phyloP scores from a whole-genome alignment of 768 basidiomycete species.

The Agrocybe praecox region DNA sequence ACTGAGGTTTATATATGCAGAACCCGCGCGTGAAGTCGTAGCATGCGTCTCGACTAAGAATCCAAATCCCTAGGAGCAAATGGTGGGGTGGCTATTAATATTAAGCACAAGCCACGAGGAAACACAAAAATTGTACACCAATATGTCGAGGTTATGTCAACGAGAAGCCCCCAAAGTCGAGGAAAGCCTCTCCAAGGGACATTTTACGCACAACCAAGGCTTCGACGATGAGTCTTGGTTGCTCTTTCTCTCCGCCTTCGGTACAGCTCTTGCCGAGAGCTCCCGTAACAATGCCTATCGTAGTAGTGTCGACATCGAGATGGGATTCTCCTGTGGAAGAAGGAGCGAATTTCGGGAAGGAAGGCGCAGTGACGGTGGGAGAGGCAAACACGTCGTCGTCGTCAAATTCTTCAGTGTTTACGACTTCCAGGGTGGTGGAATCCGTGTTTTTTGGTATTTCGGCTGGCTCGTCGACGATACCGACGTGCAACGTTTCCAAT shows the following conservation, averaged over 20 bases:
- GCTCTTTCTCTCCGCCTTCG: constrained; percentile 15
- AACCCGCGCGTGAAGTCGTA: too few species aligned
- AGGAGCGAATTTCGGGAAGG: constrained; percentile 26
- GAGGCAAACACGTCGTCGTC: constrained; percentile 41
- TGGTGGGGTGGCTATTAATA: too few species aligned
- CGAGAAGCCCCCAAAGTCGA: constrained; percentile 73
- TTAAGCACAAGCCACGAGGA: neutral
- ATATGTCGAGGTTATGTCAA: constrained; percentile 25
- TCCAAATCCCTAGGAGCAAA: too few species aligned
- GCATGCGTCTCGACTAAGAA: too few species aligned
- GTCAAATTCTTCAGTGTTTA: constrained; percentile 11
- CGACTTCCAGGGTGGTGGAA: constrained; percentile 13
- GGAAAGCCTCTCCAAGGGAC: constrained; percentile 72
- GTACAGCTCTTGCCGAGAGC: constrained; percentile 14
- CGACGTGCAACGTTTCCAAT: constrained; percentile 35
- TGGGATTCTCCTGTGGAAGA: constrained; percentile 28
- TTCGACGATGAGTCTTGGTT: constrained; percentile 75
- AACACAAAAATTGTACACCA: neutral
- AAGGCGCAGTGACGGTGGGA: constrained; percentile 23
- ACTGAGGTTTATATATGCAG: too few species aligned
- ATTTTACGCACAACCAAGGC: constrained; percentile 80
- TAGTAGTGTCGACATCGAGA: constrained; percentile 25
- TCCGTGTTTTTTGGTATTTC: constrained; percentile 11
- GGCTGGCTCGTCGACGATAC: constrained; percentile 17
- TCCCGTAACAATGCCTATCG: constrained; percentile 20